Base-by-base conservation (phyloP, 768 basidiomycete species). In the Vishniacozyma victoriae region DNA sequence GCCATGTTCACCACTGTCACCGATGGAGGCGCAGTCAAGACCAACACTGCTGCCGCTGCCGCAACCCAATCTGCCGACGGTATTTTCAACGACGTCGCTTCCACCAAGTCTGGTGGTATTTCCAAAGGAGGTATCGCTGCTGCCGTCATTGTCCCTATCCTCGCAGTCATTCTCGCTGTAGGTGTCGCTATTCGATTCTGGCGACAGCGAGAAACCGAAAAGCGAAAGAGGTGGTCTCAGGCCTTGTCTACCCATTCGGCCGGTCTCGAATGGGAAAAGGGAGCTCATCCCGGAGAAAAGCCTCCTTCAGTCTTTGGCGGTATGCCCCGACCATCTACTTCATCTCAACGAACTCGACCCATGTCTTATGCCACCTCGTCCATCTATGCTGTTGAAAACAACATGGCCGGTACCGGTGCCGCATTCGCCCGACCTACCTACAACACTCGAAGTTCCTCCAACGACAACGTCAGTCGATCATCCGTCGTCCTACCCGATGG, bases 191-290 rank as follows among this genome's bases (percentile, higher is more conserved):
- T 72, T 41, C 50, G 60, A 19, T 72, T 72, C 57, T 69, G 66
- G 49, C 50, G 70, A 23, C 31, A 46, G 13, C 52, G 57, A 39
- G 70, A 72, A 36, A 51, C 57, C 16, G 70, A 69, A 50, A 72
- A 72, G 57, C 41, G 68, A 11, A 66, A 64, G 48, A 50, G 68
- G 37, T 72, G 70, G 70, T 70, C 68, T 19, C 57, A 60, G 35
- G 66, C 67, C 24, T 46, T 72, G 51, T 68, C 66, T 3, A 54
- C 55, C 41, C 61, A 68, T 39, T 68, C 65, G 3, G n/a, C n/a
- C n/a, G 54, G 51, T 16, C 50, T 67, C 52, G 70, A 72, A 35
- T 72, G 70, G 70, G 63, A 69, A 39, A 58, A 64, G 37, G 68
- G 64, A 27, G 68, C 68, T 26, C 37, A 35, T 27, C 52, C 48